Base-by-base conservation (phyloP, 106 monocot genomes). In the Allium fistulosum region DNA sequence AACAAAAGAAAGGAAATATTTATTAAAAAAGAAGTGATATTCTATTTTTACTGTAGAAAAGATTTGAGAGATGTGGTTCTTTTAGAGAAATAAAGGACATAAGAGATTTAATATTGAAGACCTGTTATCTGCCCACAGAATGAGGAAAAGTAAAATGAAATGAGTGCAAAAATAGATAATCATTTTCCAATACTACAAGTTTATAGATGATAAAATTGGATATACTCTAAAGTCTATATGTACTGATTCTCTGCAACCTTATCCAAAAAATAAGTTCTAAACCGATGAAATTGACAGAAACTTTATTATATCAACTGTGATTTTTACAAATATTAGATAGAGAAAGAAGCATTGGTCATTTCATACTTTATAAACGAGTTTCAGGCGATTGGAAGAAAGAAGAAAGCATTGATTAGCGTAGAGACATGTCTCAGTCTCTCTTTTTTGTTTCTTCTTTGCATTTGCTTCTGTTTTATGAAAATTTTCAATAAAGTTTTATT, bases 201-300 rank as follows among this genome's bases (percentile, higher is more conserved):
- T 37, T 37, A 37, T 37, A 37, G 37, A 4, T 37, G 5, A 37
- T 37, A 37, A 37, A 37, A 37, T 37, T 37, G 5, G 37, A 5
- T 37, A 37, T 37, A 5, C 37, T 37, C 37, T 37, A 37, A 37
- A 37, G 37, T 37, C 37, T 37, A 37, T 37, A 55, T 55, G 53
- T 55, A 55, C 53, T 55, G 53, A 15, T 55, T 55, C 53, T 55
- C 53, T 55, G 53, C 53, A 55, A 55, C 53, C 53, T 55, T 55
- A 55, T 55, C 53, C 15, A 11, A 55, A 55, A 37, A 4, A 37
- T 37, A 37, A 37, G 37, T 55, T 55, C 11, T 55, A 55, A 55
- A 55, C 53, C 3, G 7, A 55, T 4, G 6, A 37, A 37, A 12
- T 55, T 6, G 53, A 12, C 53, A 55, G 53, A 3, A 55, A 55